Evolutionary conservation across 345 rosid genomes (phyloP).

Genomic region (Luvunga scandens): DNA sequence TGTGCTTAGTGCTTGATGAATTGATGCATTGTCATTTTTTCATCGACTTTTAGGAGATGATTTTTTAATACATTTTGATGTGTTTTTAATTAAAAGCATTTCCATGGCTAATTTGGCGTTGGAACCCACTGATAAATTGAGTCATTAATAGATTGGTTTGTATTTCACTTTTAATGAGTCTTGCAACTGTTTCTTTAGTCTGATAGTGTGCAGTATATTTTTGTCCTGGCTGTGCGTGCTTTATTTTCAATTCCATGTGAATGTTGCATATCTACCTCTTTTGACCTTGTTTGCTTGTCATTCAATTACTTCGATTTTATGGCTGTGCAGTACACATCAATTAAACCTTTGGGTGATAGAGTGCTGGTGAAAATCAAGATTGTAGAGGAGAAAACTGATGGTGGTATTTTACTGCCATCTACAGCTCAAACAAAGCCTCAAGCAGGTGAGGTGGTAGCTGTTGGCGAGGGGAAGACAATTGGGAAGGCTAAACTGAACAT

Average conservation of each 20-base stretch:
- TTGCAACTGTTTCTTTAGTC: background rate
- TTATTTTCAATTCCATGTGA: background rate
- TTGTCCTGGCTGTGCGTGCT: background rate
- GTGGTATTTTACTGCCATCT: slow-evolving; percentile 84
- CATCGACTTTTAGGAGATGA: background rate
- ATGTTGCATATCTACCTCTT: background rate
- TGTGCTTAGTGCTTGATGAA: background rate
- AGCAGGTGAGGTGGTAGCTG: slow-evolving; percentile 89
- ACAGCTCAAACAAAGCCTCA: slow-evolving; percentile 87
- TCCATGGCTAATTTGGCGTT: too few species aligned
- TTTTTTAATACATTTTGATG: background rate
- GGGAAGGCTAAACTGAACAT: slow-evolving; percentile 59
- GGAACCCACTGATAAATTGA: background rate
- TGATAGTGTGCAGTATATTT: background rate
- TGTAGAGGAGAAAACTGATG: slow-evolving; percentile 73
- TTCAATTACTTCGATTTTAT: background rate
- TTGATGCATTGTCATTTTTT: background rate
- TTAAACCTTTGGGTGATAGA: slow-evolving; percentile 86
- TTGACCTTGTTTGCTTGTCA: background rate
- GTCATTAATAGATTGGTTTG: background rate
- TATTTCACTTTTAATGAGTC: background rate
- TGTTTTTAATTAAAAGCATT: background rate
- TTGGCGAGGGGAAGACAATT: slow-evolving; percentile 79
- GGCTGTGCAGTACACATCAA: slow-evolving; percentile 57
- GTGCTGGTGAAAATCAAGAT: slow-evolving; percentile 85